Base-by-base conservation (phyloP, 2,329 filamentous ascomycete species). In the Aureobasidium sp. region DNA sequence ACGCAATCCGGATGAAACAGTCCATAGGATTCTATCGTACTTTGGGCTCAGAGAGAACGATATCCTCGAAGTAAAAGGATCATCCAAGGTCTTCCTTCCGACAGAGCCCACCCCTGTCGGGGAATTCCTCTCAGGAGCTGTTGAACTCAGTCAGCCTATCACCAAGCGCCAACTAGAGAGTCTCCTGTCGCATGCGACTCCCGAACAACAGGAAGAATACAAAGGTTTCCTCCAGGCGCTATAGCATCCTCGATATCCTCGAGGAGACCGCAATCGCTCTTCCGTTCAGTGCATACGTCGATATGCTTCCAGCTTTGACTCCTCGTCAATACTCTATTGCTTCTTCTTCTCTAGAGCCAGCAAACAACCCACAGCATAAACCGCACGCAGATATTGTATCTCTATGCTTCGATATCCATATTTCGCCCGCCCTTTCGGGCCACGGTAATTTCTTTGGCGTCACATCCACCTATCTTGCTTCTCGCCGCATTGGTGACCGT, bases 111-210 rank as follows among this genome's bases (percentile, higher is more conserved):
- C 34, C 10, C n/a, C 50, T 9, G 15, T 85, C 0, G 77, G 77
- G 13, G 84, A 85, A 61, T 76, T 91, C 0, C 77, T 91, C 1
- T 80, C 82, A 1, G 83, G 84, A 0, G 90, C 89, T 64, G 84
- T 91, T 2, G 89, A 91, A 72, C 78, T 91, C 3, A 81, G 80
- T 3, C 86, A 88, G 66, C 86, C 87, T 0, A 87, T 86, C 1
- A 90, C 86, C 5, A 36, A 53, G 50, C 50, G 50, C 15, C 50
- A 53, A 15, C 32, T 53, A 7, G 50, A 36, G 5, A 39, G 7
- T 7, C 15, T 53, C 32, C 12, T 39, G 13, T 26, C 20, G 2
- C 26, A 42, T 23, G 58, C 46, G 36, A 37, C 47, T 23, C 36
- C 63, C 3, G 44, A 63, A 10, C 65, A 68, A 5, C 66, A 69